Base-by-base conservation (phyloP, 2,329 filamentous ascomycete genomes). In the Triangularia setosa region DNA sequence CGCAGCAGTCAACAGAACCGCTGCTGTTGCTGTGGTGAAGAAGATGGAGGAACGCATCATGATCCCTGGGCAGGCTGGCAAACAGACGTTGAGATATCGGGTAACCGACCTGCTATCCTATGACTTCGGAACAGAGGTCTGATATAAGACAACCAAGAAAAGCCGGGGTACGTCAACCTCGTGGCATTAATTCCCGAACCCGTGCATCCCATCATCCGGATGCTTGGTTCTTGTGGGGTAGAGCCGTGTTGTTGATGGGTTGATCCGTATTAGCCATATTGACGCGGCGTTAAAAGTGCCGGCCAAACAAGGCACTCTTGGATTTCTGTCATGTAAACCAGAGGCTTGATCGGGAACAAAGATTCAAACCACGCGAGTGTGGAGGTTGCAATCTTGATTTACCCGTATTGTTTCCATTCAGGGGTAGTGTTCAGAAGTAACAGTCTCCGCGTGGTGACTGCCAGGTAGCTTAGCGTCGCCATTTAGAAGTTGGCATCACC, bases 251-350 rank as follows among this genome's bases (percentile, higher is more conserved):
- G 44, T 12, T 33, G 18, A 25, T 44, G 14, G 14, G 55, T 59
- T 28, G 21, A 16, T 18, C 52, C 33, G 53, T 65, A 67, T 67
- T 67, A 67, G 8, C 65, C 65, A 65, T 65, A 65, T 65, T 67
- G 63, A 60, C 40, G 59, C 65, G 61, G 65, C 53, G 16, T 60
- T 4, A 18, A 18, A 53, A 16, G 40, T 30, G 25, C 58, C 58
- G 58, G n/a, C 40, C 40, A 48, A 48, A 48, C 40, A 48, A 48
- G 40, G 18, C 18, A 48, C 40, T 48, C 33, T 48, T 3, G 18
- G 9, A 9, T 18, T 48, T 8, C 3, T 48, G 40, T 21, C 40
- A 48, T 48, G 18, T 48, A 48, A 23, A 48, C 21, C 40, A 48
- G 9, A 40, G 33, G 33, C 33, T 40, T 48, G 40, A 21, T 48